phyloP scores from a whole-genome alignment of 495 filamentous ascomycete species.

The Bombardia bombarda region DNA sequence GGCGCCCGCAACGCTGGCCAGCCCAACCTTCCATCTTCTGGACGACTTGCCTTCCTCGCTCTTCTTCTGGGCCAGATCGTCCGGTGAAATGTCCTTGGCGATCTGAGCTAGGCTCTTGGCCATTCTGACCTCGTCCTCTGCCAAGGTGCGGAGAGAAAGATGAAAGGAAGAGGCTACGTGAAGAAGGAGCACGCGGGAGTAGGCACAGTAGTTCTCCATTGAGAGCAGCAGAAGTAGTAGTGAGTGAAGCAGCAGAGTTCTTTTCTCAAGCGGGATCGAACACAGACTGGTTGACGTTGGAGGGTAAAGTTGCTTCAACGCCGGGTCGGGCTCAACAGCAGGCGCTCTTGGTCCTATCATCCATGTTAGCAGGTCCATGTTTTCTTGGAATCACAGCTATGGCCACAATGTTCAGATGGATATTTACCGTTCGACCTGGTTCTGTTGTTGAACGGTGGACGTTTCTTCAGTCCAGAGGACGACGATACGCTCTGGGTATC shows the following conservation, averaged over 20 bases:
- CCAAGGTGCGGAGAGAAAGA: constrained; percentile 55
- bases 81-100: constrained; percentile 60
- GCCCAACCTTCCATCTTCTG: constrained; percentile 71
- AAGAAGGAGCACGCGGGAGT: constrained; percentile 68
- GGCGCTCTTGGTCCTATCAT: constrained; percentile 20
- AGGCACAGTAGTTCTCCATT: constrained; percentile 70
- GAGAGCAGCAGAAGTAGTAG: constrained; percentile 69
- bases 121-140: constrained; percentile 65
- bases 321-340: constrained; percentile 27
- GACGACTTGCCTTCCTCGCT: constrained; percentile 55
- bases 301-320: constrained; percentile 34
- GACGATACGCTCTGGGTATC: constrained; percentile 11
- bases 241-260: constrained; percentile 43
- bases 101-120: constrained; percentile 66
- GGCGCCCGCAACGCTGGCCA: constrained; percentile 50
- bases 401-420: neutral
- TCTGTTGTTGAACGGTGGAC: constrained; percentile 6
- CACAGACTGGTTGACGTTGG: constrained; percentile 35
- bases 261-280: constrained; percentile 34
- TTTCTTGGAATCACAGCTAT: neutral
- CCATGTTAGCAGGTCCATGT: constrained; percentile 6
- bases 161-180: constrained; percentile 60
- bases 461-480: constrained; percentile 1
- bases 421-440: constrained; percentile 8
- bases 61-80: constrained; percentile 59